A percentile compares a stretch with the other conserved stretches of the same genome.
phyloP scores from a whole-genome alignment of 2,329 filamentous ascomycete genomes.

The Podosphaera fusca region DNA sequence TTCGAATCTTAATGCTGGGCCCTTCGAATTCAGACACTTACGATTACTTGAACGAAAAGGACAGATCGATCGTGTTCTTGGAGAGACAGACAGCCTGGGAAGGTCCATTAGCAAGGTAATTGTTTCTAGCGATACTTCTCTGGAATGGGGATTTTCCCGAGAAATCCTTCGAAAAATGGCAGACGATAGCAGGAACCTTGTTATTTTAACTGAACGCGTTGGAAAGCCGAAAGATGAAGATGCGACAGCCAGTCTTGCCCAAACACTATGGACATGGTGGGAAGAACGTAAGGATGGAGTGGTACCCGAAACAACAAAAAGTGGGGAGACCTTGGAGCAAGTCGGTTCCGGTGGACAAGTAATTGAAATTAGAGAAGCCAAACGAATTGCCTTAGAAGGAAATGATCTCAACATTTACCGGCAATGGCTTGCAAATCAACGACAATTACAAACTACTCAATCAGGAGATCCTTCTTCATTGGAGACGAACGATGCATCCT shows the following conservation, averaged over 20 bases:
- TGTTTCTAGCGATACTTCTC: constrained; percentile 66
- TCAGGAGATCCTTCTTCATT: constrained; percentile 41
- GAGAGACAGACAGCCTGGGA: constrained; percentile 19
- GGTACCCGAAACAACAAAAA: constrained; percentile 28
- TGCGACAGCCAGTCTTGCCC: constrained; percentile 27
- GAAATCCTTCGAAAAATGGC: constrained; percentile 55
- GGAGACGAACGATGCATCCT: constrained; percentile 62
- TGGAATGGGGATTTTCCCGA: constrained; percentile 90
- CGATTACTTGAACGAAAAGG: constrained; percentile 62
- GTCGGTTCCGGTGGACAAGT: constrained; percentile 40
- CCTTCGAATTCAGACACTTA: constrained; percentile 77
- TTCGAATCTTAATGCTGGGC: constrained; percentile 25
- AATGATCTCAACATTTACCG: constrained; percentile 67
- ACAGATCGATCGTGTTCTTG: constrained; percentile 50
- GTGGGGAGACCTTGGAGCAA: constrained; percentile 37
- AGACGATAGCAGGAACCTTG: constrained; percentile 53
- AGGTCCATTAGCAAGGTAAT: constrained; percentile 44
- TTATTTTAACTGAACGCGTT: constrained; percentile 65
- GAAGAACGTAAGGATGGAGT: constrained; percentile 42
- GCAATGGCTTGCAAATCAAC: constrained; percentile 73
- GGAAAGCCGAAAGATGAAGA: constrained; percentile 16
- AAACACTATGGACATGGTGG: constrained; percentile 62
- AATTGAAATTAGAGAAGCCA: constrained; percentile 35
- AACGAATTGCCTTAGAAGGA: constrained; percentile 43
- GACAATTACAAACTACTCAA: constrained; percentile 67